phyloP scores from a whole-genome alignment of 805 yeast species.

The Alloascoidea hylecoeti region DNA sequence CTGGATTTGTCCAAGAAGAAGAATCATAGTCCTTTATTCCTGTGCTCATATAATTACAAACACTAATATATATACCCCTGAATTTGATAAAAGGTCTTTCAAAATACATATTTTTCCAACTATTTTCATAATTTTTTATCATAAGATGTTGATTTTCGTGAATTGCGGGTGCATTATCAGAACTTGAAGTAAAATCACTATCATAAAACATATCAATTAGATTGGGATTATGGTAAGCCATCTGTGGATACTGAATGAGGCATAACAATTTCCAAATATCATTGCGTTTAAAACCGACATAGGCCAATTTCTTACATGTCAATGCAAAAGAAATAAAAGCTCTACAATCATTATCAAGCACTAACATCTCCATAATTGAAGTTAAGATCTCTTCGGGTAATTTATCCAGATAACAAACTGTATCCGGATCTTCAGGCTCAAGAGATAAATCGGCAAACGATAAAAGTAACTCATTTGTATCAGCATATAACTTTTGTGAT shows the following conservation, averaged over 20 bases:
- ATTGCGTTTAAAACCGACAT: neutral
- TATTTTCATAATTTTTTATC: too few species aligned
- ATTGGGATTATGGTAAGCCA: neutral
- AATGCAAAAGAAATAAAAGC: neutral
- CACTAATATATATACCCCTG: constrained; percentile 76
- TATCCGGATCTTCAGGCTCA: constrained; percentile 7
- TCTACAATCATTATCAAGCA: neutral
- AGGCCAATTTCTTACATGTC: neutral
- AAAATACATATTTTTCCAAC: constrained; percentile 35
- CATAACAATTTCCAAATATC: neutral
- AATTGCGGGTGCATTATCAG: neutral
- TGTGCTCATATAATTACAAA: constrained; percentile 70
- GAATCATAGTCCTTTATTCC: constrained; percentile 45
- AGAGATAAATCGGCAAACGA: neutral
- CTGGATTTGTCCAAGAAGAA: constrained; percentile 57
- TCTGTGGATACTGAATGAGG: neutral
- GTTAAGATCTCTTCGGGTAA: constrained; percentile 8
- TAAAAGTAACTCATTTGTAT: neutral
- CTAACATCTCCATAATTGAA: neutral
- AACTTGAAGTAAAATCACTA: too few species aligned
- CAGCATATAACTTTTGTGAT: too few species aligned
- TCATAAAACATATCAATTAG: too few species aligned
- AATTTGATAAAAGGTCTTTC: constrained; percentile 69
- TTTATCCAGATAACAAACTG: constrained; percentile 7
- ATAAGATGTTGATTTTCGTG: constrained; percentile 4